Evolutionary conservation across 192 early-diverging fungal species (phyloP), one percentile per base, ranked within the genome.

Genomic region (Backusella morwellensis): DNA sequence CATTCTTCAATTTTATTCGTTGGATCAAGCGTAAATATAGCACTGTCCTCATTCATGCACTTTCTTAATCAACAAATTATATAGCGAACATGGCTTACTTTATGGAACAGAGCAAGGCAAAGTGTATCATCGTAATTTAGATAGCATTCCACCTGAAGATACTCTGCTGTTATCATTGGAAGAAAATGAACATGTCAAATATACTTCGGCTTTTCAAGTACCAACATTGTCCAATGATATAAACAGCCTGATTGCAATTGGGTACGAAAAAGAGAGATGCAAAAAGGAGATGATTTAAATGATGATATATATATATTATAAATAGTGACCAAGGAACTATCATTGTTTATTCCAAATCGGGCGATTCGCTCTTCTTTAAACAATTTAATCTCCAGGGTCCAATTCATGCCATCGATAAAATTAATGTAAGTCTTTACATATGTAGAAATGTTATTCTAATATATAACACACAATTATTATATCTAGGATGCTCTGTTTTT

Each of bases 321-420:
- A 32, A 11, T 70, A 70, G 68, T 12, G 35, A 70, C 41, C 35
- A 38, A 70, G 68, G 68, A 19, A 38, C 68, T 17, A 70, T 70
- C 11, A 70, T 70, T 35, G 38, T 41, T 17, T 70, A 70, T 40
- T 21, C 68, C 17, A 70, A 47, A 47, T 44, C 23, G 1, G 44
- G 42, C 19, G 21, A 23, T 17, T 47, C 40, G 4, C 29, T 50
- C 4, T 29, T 34, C 12, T 50, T 72, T 36, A 50, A 72, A 29
- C 70, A 72, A n/a, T 50, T 72, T 47, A 72, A 72, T 50, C 21
- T 72, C 6, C 70, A 72, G 32, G 70, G 70, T 32, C 70, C 70
- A 6, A 72, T 72, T 15, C 44, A 50, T 19, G 26, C 42, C 23
- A 23, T 71, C 1, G 70, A 71, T 42, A 32, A 71, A 34, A 71